These are phyloP conservation scores for Blastobotrys parvus DNA, from an alignment of 805 yeast genomes.

Conservation along the genomic window DNA sequence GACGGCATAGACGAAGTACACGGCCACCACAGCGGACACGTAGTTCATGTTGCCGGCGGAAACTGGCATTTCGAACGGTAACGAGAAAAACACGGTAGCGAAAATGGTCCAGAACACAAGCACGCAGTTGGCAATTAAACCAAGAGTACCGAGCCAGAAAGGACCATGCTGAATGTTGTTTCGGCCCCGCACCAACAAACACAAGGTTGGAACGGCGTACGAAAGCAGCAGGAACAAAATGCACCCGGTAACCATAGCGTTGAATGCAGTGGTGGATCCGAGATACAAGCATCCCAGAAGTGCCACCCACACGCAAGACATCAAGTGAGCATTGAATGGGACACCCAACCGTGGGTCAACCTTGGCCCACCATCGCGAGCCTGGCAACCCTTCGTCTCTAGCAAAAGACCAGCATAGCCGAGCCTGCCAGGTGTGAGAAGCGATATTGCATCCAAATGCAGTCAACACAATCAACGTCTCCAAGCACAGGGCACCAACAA, in stretches of 20 bases:
- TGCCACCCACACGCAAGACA: slow-evolving; percentile 46
- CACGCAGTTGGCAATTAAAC: slow-evolving; percentile 15
- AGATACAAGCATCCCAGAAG: slow-evolving; percentile 53
- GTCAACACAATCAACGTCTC: slow-evolving; percentile 42
- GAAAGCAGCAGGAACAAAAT: slow-evolving; percentile 50
- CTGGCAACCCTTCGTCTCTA: slow-evolving; percentile 55
- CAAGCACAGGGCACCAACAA: slow-evolving; percentile 43
- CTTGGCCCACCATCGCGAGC: slow-evolving; percentile 42
- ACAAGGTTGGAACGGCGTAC: slow-evolving; percentile 47
- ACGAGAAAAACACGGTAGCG: slow-evolving; percentile 21
- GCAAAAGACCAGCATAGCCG: slow-evolving; percentile 62
- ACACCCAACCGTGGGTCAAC: slow-evolving; percentile 41
- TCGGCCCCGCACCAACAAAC: slow-evolving; percentile 42
- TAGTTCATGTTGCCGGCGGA: slow-evolving; percentile 22
- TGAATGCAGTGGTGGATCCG: slow-evolving; percentile 61
- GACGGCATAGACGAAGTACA: slow-evolving; percentile 38
- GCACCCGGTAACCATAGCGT: slow-evolving; percentile 55
- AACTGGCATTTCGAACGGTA: slow-evolving; percentile 24
- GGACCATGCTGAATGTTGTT: slow-evolving; percentile 30
- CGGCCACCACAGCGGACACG: slow-evolving; percentile 58
- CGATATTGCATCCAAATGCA: slow-evolving; percentile 50
- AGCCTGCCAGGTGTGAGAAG: slow-evolving; percentile 62
- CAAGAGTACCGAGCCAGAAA: slow-evolving; percentile 15
- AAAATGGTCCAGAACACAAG: slow-evolving; percentile 19
- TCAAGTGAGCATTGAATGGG: slow-evolving; percentile 53